These are phyloP conservation scores for Fusarium chaquense DNA, from an alignment of 2,329 filamentous ascomycete genomes.

Conservation along the genomic window DNA sequence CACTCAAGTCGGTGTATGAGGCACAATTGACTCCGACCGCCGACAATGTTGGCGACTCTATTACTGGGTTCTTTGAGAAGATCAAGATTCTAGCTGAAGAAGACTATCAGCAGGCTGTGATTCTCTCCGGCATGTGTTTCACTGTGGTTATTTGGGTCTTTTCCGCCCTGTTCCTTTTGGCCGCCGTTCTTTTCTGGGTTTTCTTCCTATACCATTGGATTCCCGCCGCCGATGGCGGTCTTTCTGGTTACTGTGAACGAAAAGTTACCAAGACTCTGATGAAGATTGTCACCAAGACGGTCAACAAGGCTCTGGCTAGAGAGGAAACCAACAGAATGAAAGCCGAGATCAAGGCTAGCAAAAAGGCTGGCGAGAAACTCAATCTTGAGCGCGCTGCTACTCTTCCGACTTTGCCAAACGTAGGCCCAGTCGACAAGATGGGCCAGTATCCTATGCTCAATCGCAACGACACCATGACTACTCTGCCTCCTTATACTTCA, in stretches of 20 bases:
- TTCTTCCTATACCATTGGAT: conserved; percentile 95
- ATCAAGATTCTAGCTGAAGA: conserved; percentile 77
- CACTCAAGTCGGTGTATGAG: conserved; percentile 85
- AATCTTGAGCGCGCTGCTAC: conserved; percentile 71
- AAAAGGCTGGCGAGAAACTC: conserved; percentile 65
- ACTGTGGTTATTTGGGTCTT: conserved; percentile 91
- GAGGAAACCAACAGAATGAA: conserved; percentile 72
- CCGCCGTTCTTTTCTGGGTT: conserved; percentile 82
- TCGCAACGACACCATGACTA: conserved; percentile 70
- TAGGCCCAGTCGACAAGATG: conserved; percentile 56
- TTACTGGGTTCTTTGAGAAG: conserved; percentile 86
- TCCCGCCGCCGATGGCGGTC: conserved; percentile 80
- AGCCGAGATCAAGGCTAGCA: conserved; percentile 63
- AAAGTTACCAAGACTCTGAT: conserved; percentile 90
- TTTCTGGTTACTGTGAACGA: conserved; percentile 87
- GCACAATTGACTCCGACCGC: conserved; percentile 73
- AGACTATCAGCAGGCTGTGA: conserved; percentile 82
- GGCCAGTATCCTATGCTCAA: conserved; percentile 69
- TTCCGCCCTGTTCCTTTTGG: conserved; percentile 78
- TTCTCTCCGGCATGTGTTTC: conserved; percentile 92
- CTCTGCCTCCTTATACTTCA: conserved; percentile 72
- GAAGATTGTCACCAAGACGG: conserved; percentile 85
- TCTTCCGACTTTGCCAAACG: conserved; percentile 68
- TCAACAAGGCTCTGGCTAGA: conserved; percentile 88
- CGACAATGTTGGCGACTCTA: conserved; percentile 68